phyloP scores from a whole-genome alignment of 2,329 filamentous ascomycete species.

The Pseudopithomyces chartarum region DNA sequence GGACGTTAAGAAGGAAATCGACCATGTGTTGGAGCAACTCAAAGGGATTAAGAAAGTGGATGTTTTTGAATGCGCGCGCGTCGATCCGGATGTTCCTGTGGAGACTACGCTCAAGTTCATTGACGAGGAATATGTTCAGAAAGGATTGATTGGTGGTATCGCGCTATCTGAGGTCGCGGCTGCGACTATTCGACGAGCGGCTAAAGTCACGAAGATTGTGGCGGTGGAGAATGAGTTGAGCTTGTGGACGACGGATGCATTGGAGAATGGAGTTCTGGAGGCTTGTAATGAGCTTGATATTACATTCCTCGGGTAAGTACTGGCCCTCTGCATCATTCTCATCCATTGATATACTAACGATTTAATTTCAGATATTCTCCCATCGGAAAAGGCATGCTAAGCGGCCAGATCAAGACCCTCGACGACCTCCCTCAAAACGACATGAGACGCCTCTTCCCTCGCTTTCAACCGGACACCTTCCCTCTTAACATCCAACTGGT shows the following conservation, averaged over 20 bases:
- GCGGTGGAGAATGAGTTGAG: conserved; percentile 61
- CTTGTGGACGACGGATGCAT: conserved; percentile 48
- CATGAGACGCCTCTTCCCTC: conserved; percentile 52
- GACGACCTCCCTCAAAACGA: conserved; percentile 61
- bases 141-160: conserved; percentile 46
- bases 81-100: conserved; percentile 45
- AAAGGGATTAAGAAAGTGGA: conserved; percentile 47
- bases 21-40: conserved; percentile 45
- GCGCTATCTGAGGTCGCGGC: conserved; percentile 46
- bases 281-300: conserved; percentile 65
- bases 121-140: conserved; percentile 14
- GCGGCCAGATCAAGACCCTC: conserved; percentile 43
- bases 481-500: conserved; percentile 66
- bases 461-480: conserved; percentile 66
- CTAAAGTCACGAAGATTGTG: conserved; percentile 57
- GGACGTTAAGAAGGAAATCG: conserved; percentile 43
- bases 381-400: conserved; percentile 60
- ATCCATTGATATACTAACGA: no score
- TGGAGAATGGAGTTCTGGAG: conserved; percentile 58
- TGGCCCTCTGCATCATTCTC: no score
- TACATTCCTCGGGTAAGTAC: conserved; percentile 55
- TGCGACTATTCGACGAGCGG: conserved; percentile 47
- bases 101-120: conserved; percentile 44
- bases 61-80: conserved; percentile 47
- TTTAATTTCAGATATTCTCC: conserved; percentile 60